These are phyloP conservation scores for Talaromyces sp. DNA, from an alignment of 2,329 filamentous ascomycete species.

Conservation along the genomic window DNA sequence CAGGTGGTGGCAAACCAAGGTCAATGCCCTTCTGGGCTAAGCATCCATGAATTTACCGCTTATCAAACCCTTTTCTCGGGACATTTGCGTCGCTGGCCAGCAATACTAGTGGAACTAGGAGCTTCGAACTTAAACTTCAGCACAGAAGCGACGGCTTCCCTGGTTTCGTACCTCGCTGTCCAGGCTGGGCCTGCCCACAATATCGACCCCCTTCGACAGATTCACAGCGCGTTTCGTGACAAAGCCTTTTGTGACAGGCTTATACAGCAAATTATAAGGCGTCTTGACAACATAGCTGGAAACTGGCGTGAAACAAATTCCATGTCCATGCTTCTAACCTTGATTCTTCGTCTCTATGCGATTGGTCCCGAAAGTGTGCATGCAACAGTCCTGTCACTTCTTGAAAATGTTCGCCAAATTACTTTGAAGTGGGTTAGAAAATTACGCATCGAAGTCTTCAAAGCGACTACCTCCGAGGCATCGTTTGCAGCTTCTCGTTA, in stretches of 20 bases:
- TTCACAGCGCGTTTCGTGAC: conserved; percentile 49
- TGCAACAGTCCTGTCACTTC: neutral
- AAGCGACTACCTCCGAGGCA: conserved; percentile 3
- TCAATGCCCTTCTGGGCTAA: conserved; percentile 42
- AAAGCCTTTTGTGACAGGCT: conserved; percentile 45
- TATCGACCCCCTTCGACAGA: conserved; percentile 35
- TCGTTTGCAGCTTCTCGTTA: conserved; percentile 40
- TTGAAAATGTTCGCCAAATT: neutral
- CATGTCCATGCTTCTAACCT: conserved; percentile 54
- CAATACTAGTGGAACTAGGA: conserved; percentile 47
- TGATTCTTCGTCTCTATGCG: conserved; percentile 41
- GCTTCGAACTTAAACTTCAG: conserved; percentile 57
- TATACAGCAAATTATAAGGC: conserved; percentile 41
- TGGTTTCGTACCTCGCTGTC: conserved; percentile 50
- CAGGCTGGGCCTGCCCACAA: conserved; percentile 50
- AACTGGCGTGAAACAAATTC: conserved; percentile 57
- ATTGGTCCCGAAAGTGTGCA: conserved; percentile 21
- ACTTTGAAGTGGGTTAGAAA: neutral
- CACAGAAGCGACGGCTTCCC: conserved; percentile 42
- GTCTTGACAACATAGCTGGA: conserved; percentile 41
- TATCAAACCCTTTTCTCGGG: conserved; percentile 43
- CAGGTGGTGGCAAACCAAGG: conserved; percentile 42
- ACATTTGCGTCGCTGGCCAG: conserved; percentile 41
- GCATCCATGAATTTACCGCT: conserved; percentile 45
- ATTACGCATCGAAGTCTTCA: neutral